A percentile compares a stretch with the other conserved stretches of the same genome.
Conservation (phyloP, 75 land plant genomes). For the Pinus albicaulis region DNA sequence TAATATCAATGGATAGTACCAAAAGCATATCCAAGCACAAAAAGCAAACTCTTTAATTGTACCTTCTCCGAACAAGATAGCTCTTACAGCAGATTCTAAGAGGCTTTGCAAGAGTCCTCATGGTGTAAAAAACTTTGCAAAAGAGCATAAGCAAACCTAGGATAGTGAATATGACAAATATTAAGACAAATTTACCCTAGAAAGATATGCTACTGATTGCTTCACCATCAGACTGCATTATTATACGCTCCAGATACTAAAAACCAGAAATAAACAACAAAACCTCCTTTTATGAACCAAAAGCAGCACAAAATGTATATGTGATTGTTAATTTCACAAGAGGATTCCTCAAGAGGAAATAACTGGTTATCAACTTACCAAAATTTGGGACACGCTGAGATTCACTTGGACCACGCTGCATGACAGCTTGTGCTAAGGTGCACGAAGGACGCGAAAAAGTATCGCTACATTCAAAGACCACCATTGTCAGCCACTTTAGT, state of each 20-base stretch:
- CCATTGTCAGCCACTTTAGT: background rate
- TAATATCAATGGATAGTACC: no score
- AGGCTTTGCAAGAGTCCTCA: background rate
- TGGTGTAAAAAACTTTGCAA: background rate
- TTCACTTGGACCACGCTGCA: slow-evolving; percentile 30
- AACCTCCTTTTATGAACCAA: background rate
- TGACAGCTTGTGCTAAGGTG: slow-evolving; percentile 85
- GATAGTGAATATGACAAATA: background rate
- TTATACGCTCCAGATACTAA: background rate
- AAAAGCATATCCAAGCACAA: no score
- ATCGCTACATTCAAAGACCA: slow-evolving; percentile 54
- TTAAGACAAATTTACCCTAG: background rate
- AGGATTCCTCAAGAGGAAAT: background rate
- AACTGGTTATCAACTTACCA: slow-evolving; percentile 39
- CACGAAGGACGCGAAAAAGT: slow-evolving; percentile 83
- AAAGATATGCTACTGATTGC: background rate
- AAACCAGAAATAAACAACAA: background rate
- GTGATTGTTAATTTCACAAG: background rate
- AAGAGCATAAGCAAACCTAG: background rate
- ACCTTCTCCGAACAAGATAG: no score
- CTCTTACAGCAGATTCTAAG: background rate
- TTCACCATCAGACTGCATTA: background rate
- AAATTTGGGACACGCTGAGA: slow-evolving; percentile 51
- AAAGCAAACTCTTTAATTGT: no score
- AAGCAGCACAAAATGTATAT: background rate